Base-by-base conservation (phyloP, 805 yeast species). In the Candida ovalis region DNA sequence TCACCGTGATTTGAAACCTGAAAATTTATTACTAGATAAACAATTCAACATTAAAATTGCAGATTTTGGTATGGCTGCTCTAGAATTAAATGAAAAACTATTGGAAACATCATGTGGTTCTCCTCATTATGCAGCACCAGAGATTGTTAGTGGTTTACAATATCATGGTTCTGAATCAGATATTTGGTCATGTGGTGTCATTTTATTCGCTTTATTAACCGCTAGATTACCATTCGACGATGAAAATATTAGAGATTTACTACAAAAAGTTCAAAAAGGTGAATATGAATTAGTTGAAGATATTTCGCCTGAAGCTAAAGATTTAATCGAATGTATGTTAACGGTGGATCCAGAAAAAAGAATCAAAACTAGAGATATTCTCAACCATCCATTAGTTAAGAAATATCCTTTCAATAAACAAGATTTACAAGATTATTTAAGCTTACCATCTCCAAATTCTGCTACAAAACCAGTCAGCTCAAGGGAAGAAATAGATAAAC, bases 51-150 rank as follows among this genome's bases (percentile, higher is more conserved):
- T 94, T 66, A 94, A 94, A 67, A 89, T 94, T 56, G 99, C 99
- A 9, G 99, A 94, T 69, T 94, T 94, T 65, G 99, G 99, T 30
- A 94, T 94, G 99, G 99, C 99, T 17, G 98, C 99, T 6, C 72
- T 94, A 41, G 98, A 94, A 66, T 63, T 72, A n/a, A 79, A 78
- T 46, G 92, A 84, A 56, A 81, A 86, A 58, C 70, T 92, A 61
- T 73, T 94, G 49, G 97, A 92, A 66, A 94, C 99, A 3, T 84
- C 95, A 18, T 94, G 99, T 69, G 99, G 99, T 1, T 90, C 97
- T 17, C 99, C 99, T 8, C 99, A 94, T 67, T 94, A 94, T 67
- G 99, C 98, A 1, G 88, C 97, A 9, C 99, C 99, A 0, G 99
- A 94, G 66, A 92, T 94, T 56, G 97, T 94, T 10, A 87, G 96